Evolutionary conservation across 2,329 filamentous ascomycete genomes (phyloP), one percentile per base, ranked within the genome.

Genomic region (Huntiella savannae): DNA sequence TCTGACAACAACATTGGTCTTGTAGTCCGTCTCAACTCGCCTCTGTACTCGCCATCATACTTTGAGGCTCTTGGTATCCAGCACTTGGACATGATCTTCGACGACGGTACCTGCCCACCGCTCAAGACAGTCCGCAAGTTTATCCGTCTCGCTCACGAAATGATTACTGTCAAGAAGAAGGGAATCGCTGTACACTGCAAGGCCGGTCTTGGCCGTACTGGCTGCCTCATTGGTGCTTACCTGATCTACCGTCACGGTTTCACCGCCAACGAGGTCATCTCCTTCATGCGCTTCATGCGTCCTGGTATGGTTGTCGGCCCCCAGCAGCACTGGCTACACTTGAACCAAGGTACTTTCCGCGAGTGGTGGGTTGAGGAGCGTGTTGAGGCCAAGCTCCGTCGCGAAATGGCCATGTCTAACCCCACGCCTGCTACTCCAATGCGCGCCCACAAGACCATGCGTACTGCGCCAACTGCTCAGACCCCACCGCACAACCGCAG

Each of bases 41-140:
- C 87, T 54, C 74, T 98, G 5, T 98, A 98, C 68, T 93, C 84
- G 1, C 83, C 91, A 1, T 87, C 86, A n/a, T 95, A 88, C 66
- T 98, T 98, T 61, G 91, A 88, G 52, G 84, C 87, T 3, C 70
- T 98, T 45, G 88, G 88, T 28, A 96, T 98, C 57, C 79, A 86
- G 56, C 91, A 98, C 59, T 70, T 96, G 36, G 91, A 98, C 64
- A 98, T 98, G 91, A 96, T 98, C 57, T 98, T 98, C 58, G 91
- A 96, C 57, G 91, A 98, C 56, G 91, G 91, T 53, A 98, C 91
- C 3, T 98, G 91, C 60, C 91, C 91, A 16, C 78, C 85, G 2
- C 68, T 98, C 45, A 75, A 75, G 13, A 79, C 87, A n/a, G 91
- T 98, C 22, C 78, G 84, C 54, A 87, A 87, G 59, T 98, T 98